Evolutionary conservation across 169 alveolate genomes (phyloP), one percentile per base, ranked within the genome.

Genomic region (Toxoplasma gondii): DNA sequence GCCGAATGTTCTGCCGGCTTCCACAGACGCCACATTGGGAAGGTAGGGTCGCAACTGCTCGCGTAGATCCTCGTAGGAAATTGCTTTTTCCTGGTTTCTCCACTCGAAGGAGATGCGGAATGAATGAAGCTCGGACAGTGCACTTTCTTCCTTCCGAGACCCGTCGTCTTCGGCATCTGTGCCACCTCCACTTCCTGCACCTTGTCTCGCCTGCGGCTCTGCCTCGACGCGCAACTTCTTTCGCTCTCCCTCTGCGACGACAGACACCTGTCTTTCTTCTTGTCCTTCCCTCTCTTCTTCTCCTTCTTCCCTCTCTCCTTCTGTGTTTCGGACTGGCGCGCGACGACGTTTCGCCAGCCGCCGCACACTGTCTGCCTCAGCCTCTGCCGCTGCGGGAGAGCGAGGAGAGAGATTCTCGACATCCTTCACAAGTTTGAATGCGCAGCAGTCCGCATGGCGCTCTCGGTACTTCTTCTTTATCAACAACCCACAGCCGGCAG

Each of bases 361-460:
- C 74, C 74, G 84, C 84, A 31, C 84, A 0, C 84, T 31, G 44
- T 69, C 43, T n/a, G 12, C 84, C 91, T 12, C 64, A 0, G 88
- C 88, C 36, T 31, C 74, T 22, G 74, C 7, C n/a, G 29, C 24
- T 4, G 74, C 74, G n/a, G 34, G 22, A 27, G 74, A 27, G 27
- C 67, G 67, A 16, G 74, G 1, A 64, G 74, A 16, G 58, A 2
- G 67, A 16, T 54, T 78, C 49, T 54, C 92, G 27, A 58, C 45
- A 1, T 92, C 95, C 44, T 83, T 39, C 0, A 92, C 74, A 4
- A 92, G 54, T 36, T 86, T 90, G 81, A 92, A 92, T 36, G 95
- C 92, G 84, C 96, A 95, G 91, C 83, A 86, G 69, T 95, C 92
- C 22, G 69, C 53, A 34, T 93, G 96, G 17, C 88, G 49, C 24